Conservation (phyloP, 495 filamentous ascomycete genomes). For the Schizothecium vesticola region DNA sequence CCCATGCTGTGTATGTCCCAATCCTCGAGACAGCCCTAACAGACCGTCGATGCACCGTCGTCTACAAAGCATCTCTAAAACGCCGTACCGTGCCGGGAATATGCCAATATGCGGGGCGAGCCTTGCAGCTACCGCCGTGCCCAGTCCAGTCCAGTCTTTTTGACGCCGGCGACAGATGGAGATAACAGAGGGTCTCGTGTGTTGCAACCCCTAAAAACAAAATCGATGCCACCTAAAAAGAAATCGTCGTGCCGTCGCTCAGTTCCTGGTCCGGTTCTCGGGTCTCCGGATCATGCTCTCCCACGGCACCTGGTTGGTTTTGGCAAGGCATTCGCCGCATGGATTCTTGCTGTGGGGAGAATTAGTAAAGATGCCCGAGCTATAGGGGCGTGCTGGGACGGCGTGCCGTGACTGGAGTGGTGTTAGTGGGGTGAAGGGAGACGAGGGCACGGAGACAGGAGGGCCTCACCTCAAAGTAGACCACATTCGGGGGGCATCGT, state of each 20-base stretch:
- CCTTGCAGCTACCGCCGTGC: slow-evolving; percentile 4
- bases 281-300: slow-evolving; percentile 19
- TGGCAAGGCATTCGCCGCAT: slow-evolving; percentile 26
- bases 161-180: neutral
- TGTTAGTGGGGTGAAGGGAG: neutral
- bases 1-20: neutral
- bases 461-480: slow-evolving; percentile 19
- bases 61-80: neutral
- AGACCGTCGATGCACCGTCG: neutral
- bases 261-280: neutral
- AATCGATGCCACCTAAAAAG: neutral
- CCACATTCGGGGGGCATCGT: slow-evolving; percentile 21
- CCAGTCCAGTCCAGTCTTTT: neutral
- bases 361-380: neutral
- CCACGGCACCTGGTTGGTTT: slow-evolving; percentile 14
- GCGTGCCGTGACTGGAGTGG: neutral
- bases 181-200: neutral
- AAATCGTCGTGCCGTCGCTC: neutral
- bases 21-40: neutral
- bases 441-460: neutral
- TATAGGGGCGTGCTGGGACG: neutral
- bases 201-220: neutral
- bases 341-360: slow-evolving; percentile 1
- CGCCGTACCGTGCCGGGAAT: neutral
- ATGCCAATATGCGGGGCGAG: slow-evolving; percentile 3